Base-by-base conservation (phyloP, 2,329 filamentous ascomycete genomes). In the Colletotrichum gloeosporioides region DNA sequence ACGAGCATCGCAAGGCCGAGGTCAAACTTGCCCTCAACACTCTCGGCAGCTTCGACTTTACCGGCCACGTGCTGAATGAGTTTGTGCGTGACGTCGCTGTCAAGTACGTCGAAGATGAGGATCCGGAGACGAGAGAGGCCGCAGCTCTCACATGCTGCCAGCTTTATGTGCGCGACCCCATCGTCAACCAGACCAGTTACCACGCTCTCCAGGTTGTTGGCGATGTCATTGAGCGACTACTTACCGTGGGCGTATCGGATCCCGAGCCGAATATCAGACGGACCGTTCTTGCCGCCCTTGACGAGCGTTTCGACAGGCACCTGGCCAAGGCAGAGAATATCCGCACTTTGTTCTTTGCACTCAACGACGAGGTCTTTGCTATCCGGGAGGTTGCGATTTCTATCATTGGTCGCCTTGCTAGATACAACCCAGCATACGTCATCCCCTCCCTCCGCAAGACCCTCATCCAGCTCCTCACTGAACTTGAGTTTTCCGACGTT, bases 321-420 rank as follows among this genome's bases (percentile, higher is more conserved):
- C 89, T 99, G n/a, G 96, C 96, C 57, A 98, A 98, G 84, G 96
- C 98, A 1, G 96, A 99, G 84, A 99, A 99, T 82, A 98, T 99
- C 64, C 93, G 98, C 25, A 98, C 96, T 16, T 87, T 99, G 1
- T 99, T 99, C 85, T 93, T 99, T 76, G 96, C 97, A 1, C 90
- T 99, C 18, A 98, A 99, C 79, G 97, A 99, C 81, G 96, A 99
- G 82, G 91, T 96, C 3, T 99, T 99, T 79, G 90, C 93, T 3
- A 98, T 99, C 76, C 91, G 98, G 80, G 96, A 99, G 86, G 96
- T 97, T 32, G 95, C 97, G 10, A 98, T 99, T 81, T 94, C 95
- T 22, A 98, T 99, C 79, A 98, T 99, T 80, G 98, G 97, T 36
- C 95, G 98, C 15, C 88, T 99, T 73, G 98, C 97, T 1, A 91